Evolutionary conservation across 768 basidiomycete genomes (phyloP), one percentile per base, ranked within the genome.

Genomic region (Calocera cornea): DNA sequence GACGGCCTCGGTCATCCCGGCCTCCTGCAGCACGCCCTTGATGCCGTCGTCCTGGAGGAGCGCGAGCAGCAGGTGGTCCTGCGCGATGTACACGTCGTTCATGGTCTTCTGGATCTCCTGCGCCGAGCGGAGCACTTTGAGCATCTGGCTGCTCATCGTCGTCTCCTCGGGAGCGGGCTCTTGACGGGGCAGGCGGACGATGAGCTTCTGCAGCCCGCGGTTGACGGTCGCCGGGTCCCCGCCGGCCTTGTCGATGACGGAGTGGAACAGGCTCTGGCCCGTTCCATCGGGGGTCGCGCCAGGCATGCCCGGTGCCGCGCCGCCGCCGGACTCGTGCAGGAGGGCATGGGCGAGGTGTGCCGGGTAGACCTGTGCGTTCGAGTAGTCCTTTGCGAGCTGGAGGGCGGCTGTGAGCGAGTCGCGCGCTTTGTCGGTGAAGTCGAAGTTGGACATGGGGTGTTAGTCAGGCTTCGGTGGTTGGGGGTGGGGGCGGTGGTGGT

Each of bases 21-120:
- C 84, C 64, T 92, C 90, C 75, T 91, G 94, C 71, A 97, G 76
- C 17, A 93, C 75, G 31, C 82, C 75, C 16, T 82, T 76, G 67
- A 98, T 83, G 1, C 83, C 82, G 0, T 83, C 66, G 68, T 94
- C 90, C 70, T 90, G 87, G 71, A 92, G 73, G 64, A 97, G 84
- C 0, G 91, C 92, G 29, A 93, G 85, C 31, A 97, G 81, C 64
- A 98, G 77, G 74, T 97, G 94, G 69, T 97, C 93, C 76, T 95
- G 90, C 0, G 94, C 93, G 68, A 98, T 88, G 76, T 91, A 97
- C 1, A 87, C 87, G 75, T 95, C 93, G 73, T 89, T 87, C 87
- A 88, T 89, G 3, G 80, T 87, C 80, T 91, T 92, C 74, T 89
- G 88, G 29, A 90, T 77, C 14, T 79, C 82, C 69, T 89, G 87